Conservation (phyloP, 2,329 filamentous ascomycete genomes). For the Colletotrichum sp. region DNA sequence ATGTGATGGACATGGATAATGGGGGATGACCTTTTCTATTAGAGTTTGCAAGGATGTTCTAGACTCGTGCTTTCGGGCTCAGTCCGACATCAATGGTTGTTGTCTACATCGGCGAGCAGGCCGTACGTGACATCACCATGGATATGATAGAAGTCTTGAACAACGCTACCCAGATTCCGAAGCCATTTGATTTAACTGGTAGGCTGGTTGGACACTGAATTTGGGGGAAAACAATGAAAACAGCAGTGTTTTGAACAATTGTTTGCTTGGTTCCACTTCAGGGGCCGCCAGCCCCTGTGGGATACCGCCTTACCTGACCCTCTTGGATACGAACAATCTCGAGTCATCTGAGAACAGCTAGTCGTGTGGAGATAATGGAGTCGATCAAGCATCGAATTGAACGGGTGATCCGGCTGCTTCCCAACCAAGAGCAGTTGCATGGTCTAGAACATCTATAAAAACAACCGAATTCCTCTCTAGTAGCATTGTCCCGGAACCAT, state of each 20-base stretch:
- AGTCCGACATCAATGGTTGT: not conserved
- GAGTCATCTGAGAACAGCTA: not conserved
- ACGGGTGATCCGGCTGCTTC: not conserved
- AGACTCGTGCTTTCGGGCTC: not conserved
- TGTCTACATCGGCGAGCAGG: not conserved
- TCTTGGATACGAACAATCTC: not conserved
- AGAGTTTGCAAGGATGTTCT: not conserved
- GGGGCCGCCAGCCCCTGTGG: not conserved
- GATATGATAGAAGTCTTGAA: not conserved
- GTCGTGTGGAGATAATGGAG: not conserved
- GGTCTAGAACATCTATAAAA: not conserved
- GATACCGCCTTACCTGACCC: not conserved
- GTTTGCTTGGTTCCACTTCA: not conserved
- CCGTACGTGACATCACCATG: not conserved
- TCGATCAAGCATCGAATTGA: not conserved
- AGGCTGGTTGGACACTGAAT: not conserved
- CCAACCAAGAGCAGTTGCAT: not conserved
- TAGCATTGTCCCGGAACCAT: not conserved
- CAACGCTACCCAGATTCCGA: not conserved
- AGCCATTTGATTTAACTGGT: rapidly evolving
- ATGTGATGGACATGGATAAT: not conserved
- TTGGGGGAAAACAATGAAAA: rapidly evolving
- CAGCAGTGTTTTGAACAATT: not conserved
- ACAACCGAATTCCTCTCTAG: rapidly evolving
- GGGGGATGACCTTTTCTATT: not conserved